phyloP scores from a whole-genome alignment of 331 rosid species.

The Quercus lobata region DNA sequence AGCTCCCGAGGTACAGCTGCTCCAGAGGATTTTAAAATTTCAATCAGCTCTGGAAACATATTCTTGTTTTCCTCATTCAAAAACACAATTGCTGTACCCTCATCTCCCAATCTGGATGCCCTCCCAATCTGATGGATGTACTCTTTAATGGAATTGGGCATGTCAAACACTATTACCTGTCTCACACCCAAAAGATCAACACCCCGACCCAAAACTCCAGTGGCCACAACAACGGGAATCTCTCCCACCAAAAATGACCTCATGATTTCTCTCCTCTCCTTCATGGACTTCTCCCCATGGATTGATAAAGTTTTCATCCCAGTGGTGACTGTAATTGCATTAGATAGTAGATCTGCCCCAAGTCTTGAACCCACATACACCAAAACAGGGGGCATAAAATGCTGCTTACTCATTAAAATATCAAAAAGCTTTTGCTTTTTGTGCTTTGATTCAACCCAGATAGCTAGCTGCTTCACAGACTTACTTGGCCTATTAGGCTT shows the following conservation, averaged over 20 bases:
- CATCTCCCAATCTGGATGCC: conserved; percentile 89
- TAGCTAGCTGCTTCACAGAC: conserved; percentile 78
- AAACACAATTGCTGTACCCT: conserved; percentile 71
- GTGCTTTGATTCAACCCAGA: conserved; percentile 84
- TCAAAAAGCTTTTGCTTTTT: conserved; percentile 88
- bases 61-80: conserved; percentile 69
- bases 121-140: conserved; percentile 89
- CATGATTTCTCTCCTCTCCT: conserved; percentile 83
- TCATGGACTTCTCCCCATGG: conserved; percentile 89
- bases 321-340: conserved; percentile 64
- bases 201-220: conserved; percentile 88
- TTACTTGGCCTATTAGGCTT: conserved; percentile 66
- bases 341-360: conserved; percentile 82
- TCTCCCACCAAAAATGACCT: conserved; percentile 60
- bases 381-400: conserved; percentile 79
- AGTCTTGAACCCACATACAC: conserved; percentile 70
- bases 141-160: conserved; percentile 79
- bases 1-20: conserved; percentile 75
- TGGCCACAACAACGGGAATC: conserved; percentile 76
- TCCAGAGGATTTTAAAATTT: conserved; percentile 57
- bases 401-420: conserved; percentile 58
- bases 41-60: conserved; percentile 53
- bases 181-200: conserved; percentile 71
- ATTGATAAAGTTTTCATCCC: conserved; percentile 66
- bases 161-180: conserved; percentile 79